A percentile compares a stretch with the other conserved stretches of the same genome.
These are phyloP conservation scores for Kockovaella imperatae DNA, from an alignment of 768 basidiomycete species.

Conservation along the genomic window DNA sequence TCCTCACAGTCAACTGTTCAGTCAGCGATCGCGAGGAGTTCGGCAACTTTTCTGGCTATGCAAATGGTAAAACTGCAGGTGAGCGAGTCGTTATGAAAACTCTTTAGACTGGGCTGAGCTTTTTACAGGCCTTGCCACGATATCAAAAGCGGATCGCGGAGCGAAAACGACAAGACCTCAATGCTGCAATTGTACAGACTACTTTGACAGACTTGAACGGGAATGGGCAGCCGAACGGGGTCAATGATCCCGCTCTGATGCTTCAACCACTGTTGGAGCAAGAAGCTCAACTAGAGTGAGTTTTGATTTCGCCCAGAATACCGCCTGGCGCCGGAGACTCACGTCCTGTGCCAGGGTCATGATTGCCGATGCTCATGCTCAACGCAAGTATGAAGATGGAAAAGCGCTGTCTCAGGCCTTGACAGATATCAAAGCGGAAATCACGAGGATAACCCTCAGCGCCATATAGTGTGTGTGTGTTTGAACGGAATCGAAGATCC, in stretches of 20 bases:
- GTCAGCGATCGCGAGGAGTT: constrained; percentile 65
- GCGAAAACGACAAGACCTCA: constrained; percentile 14
- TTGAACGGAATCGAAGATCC: too few species aligned
- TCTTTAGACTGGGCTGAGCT: neutral
- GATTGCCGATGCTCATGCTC: constrained; percentile 78
- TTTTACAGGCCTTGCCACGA: constrained; percentile 30
- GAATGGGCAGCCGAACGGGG: constrained; percentile 51
- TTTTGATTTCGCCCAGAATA: neutral
- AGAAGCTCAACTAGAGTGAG: constrained; percentile 71
- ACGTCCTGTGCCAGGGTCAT: neutral
- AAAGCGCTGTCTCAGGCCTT: constrained; percentile 72
- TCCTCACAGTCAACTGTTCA: constrained; percentile 80
- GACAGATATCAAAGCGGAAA: constrained; percentile 74
- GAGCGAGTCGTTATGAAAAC: neutral
- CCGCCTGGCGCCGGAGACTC: neutral
- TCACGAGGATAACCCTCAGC: constrained; percentile 54
- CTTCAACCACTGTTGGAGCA: constrained; percentile 89
- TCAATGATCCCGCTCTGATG: constrained; percentile 62
- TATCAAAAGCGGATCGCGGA: constrained; percentile 31
- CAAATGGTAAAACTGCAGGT: constrained; percentile 82
- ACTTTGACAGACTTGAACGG: constrained; percentile 17
- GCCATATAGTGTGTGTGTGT: too few species aligned
- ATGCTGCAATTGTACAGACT: constrained; percentile 10
- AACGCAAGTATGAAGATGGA: constrained; percentile 92
- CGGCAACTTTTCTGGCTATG: constrained; percentile 73